Conservation (phyloP, 2,329 filamentous ascomycete genomes). For the Rosellinia necatrix region DNA sequence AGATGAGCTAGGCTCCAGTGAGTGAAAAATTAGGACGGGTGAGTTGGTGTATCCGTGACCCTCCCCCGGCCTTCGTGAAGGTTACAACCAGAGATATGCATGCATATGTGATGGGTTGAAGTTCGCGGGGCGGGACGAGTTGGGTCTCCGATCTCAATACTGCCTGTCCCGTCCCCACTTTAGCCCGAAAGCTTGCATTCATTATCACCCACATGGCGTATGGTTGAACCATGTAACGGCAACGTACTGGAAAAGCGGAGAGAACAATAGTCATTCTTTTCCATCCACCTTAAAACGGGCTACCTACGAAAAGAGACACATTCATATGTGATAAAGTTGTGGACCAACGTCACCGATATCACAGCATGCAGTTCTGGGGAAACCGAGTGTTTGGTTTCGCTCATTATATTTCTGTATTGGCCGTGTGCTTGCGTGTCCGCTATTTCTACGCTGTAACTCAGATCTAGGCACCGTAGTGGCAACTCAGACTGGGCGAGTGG, state of each 20-base stretch:
- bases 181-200: constrained; percentile 1
- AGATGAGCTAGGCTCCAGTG: no score
- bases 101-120: no score
- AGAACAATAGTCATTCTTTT: no score
- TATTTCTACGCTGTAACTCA: constrained; percentile 17
- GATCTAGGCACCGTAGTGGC: constrained; percentile 11
- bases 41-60: no score
- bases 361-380: neutral
- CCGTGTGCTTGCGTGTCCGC: constrained; percentile 1
- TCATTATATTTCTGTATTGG: constrained; percentile 20
- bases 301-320: no score
- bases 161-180: constrained; percentile 16
- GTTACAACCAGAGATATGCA: no score
- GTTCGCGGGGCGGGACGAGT: neutral
- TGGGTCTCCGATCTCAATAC: constrained; percentile 6
- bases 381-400: neutral
- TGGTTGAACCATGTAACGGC: no score
- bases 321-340: neutral
- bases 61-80: no score
- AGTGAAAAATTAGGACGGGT: neutral
- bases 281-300: no score
- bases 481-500: neutral
- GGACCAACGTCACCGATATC: neutral
- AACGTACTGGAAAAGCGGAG: no score
- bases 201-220: neutral